Evolutionary conservation across 1,284 basidiomycete genomes (phyloP).

Genomic region (Apiotrichum porosum): DNA sequence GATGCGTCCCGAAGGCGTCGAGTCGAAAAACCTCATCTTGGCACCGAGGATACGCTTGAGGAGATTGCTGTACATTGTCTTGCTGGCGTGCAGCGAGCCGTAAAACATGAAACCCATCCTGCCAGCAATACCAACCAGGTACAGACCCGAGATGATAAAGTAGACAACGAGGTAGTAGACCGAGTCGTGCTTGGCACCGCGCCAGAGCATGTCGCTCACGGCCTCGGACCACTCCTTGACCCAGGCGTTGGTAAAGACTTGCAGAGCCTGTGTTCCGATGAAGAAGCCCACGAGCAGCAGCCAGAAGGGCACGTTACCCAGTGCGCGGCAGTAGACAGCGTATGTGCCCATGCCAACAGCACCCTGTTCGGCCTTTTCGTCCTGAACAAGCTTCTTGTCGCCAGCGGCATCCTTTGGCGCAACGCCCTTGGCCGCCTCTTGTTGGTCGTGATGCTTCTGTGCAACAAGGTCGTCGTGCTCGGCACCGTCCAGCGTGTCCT

Average conservation of each 20-base stretch:
- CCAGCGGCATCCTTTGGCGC: constrained; percentile 15
- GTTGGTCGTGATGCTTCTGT: constrained; percentile 30
- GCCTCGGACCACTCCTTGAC: constrained; percentile 46
- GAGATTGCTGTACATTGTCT: constrained; percentile 35
- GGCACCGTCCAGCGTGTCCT: constrained; percentile 53
- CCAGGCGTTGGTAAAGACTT: constrained; percentile 46
- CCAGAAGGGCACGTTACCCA: constrained; percentile 41
- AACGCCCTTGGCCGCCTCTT: constrained; percentile 25
- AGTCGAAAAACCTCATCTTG: constrained; percentile 49
- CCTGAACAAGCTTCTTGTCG: constrained; percentile 42
- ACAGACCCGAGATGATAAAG: constrained; percentile 33
- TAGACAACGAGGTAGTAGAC: constrained; percentile 43
- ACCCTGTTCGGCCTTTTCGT: constrained; percentile 37
- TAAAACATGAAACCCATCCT: constrained; percentile 38
- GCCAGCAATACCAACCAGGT: constrained; percentile 37
- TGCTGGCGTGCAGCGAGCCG: constrained; percentile 40
- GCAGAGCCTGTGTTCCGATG: constrained; percentile 39
- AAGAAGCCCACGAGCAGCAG: constrained; percentile 32
- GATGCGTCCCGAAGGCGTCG: constrained; percentile 51
- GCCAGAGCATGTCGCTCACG: not conserved
- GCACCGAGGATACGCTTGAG: constrained; percentile 44
- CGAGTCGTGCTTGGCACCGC: constrained; percentile 16
- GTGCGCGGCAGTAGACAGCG: constrained; percentile 37
- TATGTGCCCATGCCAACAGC: constrained; percentile 37
- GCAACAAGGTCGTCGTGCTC: constrained; percentile 60